Conservation (phyloP, 2,329 filamentous ascomycete genomes). For the Phoma sp. region DNA sequence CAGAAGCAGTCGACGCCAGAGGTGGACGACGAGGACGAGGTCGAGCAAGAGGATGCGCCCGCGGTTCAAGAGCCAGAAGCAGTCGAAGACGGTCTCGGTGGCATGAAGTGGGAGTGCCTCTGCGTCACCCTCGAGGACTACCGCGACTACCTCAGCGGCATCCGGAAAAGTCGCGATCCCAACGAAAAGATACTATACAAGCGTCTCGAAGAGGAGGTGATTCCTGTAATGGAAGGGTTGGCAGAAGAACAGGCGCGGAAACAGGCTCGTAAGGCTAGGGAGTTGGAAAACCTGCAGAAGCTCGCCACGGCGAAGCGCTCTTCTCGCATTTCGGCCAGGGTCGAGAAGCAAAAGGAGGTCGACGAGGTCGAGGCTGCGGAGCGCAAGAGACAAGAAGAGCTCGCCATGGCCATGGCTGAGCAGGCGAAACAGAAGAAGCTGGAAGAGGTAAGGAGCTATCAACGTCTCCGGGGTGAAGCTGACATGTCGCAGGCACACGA, state of each 20-base stretch:
- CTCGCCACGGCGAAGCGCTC: constrained; percentile 94
- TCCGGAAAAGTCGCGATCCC: constrained; percentile 78
- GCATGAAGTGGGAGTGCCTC: constrained; percentile 88
- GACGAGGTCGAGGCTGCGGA: constrained; percentile 75
- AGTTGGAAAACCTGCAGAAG: constrained; percentile 81
- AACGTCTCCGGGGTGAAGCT: constrained; percentile 20
- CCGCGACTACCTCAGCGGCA: constrained; percentile 69
- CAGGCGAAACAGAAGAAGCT: constrained; percentile 68
- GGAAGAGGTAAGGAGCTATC: constrained; percentile 57
- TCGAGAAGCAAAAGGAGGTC: constrained; percentile 78
- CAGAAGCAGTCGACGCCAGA: constrained; percentile 63
- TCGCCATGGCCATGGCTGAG: constrained; percentile 66
- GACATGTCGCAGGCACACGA: constrained; percentile 68
- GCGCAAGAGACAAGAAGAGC: constrained; percentile 68
- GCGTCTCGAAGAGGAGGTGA: constrained; percentile 75
- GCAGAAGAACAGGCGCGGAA: constrained; percentile 73
- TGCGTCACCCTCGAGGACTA: constrained; percentile 84
- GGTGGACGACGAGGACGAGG: constrained; percentile 51
- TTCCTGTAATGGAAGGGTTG: constrained; percentile 84
- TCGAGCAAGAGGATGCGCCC: constrained; percentile 22
- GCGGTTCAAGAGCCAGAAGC: constrained; percentile 44
- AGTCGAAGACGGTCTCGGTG: constrained; percentile 67
- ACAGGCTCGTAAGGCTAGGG: constrained; percentile 75
- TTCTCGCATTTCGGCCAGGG: constrained; percentile 81
- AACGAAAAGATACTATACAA: constrained; percentile 82